phyloP scores from a whole-genome alignment of 1,284 basidiomycete genomes.

The Gymnopus androsaceus region DNA sequence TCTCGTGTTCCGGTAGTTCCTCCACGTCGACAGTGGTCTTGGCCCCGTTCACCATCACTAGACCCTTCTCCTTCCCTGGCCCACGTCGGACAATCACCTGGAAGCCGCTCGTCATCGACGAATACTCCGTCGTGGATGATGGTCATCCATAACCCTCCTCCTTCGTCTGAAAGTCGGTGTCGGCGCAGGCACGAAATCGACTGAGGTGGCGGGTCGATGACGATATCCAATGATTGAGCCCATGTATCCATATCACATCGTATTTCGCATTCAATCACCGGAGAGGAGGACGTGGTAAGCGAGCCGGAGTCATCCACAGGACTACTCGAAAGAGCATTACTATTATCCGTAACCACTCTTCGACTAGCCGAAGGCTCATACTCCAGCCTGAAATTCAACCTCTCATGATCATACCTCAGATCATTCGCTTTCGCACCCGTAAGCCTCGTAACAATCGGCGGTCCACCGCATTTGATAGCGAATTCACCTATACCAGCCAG shows the following conservation, averaged over 20 bases:
- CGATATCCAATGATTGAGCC: conserved; percentile 85
- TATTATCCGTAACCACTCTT: conserved; percentile 33
- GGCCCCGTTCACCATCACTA: conserved; percentile 89
- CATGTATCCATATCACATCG: conserved; percentile 94
- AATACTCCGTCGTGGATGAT: conserved; percentile 83
- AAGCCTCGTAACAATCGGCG: conserved; percentile 86
- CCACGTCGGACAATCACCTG: conserved; percentile 79
- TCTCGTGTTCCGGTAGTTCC: conserved; percentile 87
- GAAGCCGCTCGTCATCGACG: conserved; percentile 76
- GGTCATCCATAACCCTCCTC: conserved; percentile 96
- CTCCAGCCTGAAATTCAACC: conserved; percentile 79
- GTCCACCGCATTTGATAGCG: conserved; percentile 92
- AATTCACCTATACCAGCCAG: conserved; percentile 92
- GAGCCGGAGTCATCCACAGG: conserved; percentile 16
- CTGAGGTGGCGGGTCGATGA: conserved; percentile 93
- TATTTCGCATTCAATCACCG: conserved; percentile 88
- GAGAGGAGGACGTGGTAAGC: conserved; percentile 34
- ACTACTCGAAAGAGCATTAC: conserved; percentile 18
- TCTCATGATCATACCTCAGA: conserved; percentile 87
- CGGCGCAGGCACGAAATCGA: conserved; percentile 82
- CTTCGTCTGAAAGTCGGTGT: conserved; percentile 84
- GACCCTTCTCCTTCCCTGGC: conserved; percentile 63
- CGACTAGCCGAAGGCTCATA: conserved; percentile 74
- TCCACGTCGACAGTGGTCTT: conserved; percentile 88
- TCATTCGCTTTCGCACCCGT: conserved; percentile 77